Evolutionary conservation across 116 monocot genomes (phyloP), one percentile per base, ranked within the genome.

Genomic region (Iris pallida): DNA sequence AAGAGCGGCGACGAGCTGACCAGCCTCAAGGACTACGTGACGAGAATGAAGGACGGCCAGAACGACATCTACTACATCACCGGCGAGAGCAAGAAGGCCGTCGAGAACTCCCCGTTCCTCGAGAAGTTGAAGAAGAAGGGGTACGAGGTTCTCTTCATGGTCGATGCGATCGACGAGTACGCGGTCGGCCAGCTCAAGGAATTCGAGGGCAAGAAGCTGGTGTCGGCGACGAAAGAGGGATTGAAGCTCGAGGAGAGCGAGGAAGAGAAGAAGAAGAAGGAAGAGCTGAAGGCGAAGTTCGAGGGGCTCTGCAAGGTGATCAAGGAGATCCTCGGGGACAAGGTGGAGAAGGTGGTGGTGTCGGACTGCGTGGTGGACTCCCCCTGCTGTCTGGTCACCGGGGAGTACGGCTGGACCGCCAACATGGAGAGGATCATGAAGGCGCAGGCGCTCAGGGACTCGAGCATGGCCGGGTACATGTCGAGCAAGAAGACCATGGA

Each of bases 381-480:
- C 1, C 83, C 83, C 13, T 83, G 83, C 79, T 83, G 83, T 40
- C 53, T 83, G 49, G 83, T 83, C 16, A 83, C 83, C 1, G 83
- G 83, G 6, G 83, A 83, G 63, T 83, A 83, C 11, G 83, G 83
- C 0, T 83, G 83, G 83, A 75, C 83, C 6, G 83, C 83, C 40
- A 83, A 83, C 71, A 83, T 83, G 83, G 83, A 83, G 83, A 78
- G 83, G 66, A 79, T 83, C 61, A 83, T 83, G 83, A 83, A 75
- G 67, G 83, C 83, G 0, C 83, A 83, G 20, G 83, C 83, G 1
- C 52, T 83, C 17, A 74, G 78, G 65, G 83, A 83, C 52, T 78
- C 74, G 19, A 83, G 75, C 83, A 83, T 79, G 79, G 74, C 78
- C 4, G 75, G 83, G 5, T 79, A 83, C 63, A 83, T 83, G 83